A percentile compares a stretch with the other conserved stretches of the same genome.
Evolutionary conservation across 768 basidiomycete genomes (phyloP).

Genomic region (Auricularia heimuer): DNA sequence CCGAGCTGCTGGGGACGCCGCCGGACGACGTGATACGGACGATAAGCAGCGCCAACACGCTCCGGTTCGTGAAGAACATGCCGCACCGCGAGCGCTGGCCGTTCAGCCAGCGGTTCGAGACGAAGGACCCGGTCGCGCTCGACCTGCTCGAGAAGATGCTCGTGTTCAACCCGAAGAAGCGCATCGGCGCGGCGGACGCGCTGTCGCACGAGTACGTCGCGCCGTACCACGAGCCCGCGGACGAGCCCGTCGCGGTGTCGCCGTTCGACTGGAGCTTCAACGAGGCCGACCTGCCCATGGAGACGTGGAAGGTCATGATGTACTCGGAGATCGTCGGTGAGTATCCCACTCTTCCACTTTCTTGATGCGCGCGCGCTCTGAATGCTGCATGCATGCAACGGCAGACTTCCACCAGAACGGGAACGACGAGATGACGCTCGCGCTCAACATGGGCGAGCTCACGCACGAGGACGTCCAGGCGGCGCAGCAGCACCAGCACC

Average conservation of each 20-base stretch:
- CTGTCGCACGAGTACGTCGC: slow-evolving; percentile 88
- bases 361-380: too few species aligned
- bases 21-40: slow-evolving; percentile 99
- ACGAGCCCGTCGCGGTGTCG: slow-evolving; percentile 88
- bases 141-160: slow-evolving; percentile 96
- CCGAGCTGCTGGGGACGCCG: slow-evolving; percentile 92
- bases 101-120: slow-evolving; percentile 75
- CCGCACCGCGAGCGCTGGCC: slow-evolving; percentile 95
- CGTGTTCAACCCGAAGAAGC: slow-evolving; percentile 94
- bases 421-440: slow-evolving; percentile 1
- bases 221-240: slow-evolving; percentile 96
- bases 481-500: not conserved
- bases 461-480: not conserved
- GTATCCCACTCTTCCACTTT: slow-evolving; percentile 15
- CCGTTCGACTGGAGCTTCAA: slow-evolving; percentile 99
- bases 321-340: slow-evolving; percentile 93
- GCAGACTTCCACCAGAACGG: slow-evolving; percentile 13
- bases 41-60: slow-evolving; percentile 95
- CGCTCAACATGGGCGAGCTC: slow-evolving; percentile 1
- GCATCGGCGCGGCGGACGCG: slow-evolving; percentile 89
- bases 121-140: too few species aligned
- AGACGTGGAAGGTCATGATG: slow-evolving; percentile 99
- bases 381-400: not conserved
- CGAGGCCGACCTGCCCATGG: slow-evolving; percentile 95
- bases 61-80: slow-evolving; percentile 93